Evolutionary conservation across 2,329 filamentous ascomycete genomes (phyloP), one percentile per base, ranked within the genome.

Genomic region (Myriangium duriaei): DNA sequence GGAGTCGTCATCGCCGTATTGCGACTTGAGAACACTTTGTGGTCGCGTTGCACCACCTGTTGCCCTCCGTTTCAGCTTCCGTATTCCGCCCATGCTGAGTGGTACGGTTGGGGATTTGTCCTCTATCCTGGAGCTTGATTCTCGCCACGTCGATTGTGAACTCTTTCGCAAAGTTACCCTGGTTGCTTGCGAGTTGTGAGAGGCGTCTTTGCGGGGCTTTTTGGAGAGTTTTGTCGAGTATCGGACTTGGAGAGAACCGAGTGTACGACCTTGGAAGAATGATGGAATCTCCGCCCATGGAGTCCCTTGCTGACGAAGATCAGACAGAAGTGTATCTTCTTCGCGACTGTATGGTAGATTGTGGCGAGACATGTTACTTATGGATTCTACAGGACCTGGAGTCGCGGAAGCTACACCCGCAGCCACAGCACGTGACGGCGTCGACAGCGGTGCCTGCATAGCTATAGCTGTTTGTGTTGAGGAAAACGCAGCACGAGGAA

Each of bases 281-380:
- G 40, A 24, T 0, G 48, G 47, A 7, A 66, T 60, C 1, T 55
- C 45, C 2, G 44, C 36, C 60, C 62, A 65, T 3, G 40, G 38
- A 2, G 51, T 44, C 17, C 59, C 56, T 0, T 58, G 56, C 34
- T 63, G 59, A 31, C 59, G 64, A 2, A 65, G 39, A 30, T 57
- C 57, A 4, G 59, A 55, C 0, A 67, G 45, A 5, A 60, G 45
- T 4, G 30, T 32, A 24, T 53, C 45, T 21, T 58, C 55, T 19
- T 53, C 50, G 3, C 33, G 16, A 5, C 44, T 47, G 19, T 50
- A 57, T 11, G 28, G 14, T 19, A 26, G 7, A 7, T n/a, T n/a
- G 21, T 26, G 21, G 7, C 21, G 21, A 26, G 21, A n/a, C n/a
- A n/a, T n/a, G n/a, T n/a, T n/a, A n/a, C n/a, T n/a, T n/a, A n/a